These are phyloP conservation scores for Xanthoceras sorbifolium DNA, from an alignment of 345 rosid species.

Conservation along the genomic window DNA sequence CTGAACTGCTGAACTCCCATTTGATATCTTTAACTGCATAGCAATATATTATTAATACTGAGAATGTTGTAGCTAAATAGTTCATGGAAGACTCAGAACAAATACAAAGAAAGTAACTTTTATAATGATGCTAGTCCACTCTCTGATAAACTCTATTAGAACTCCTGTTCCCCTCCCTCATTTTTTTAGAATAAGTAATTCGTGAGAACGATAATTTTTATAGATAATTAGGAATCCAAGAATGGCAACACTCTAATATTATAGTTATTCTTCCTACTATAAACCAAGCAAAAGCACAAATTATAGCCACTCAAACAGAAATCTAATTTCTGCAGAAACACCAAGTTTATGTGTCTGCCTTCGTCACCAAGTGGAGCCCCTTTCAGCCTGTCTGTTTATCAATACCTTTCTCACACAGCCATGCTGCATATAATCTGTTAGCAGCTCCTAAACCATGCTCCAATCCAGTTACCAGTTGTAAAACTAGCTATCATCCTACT, in stretches of 20 bases:
- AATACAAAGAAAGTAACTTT: background rate
- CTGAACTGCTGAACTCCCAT: background rate
- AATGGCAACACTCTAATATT: background rate
- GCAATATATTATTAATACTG: background rate
- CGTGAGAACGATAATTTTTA: no score
- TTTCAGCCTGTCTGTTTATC: background rate
- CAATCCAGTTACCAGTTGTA: background rate
- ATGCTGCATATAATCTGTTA: background rate
- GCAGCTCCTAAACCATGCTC: background rate
- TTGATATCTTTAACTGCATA: background rate
- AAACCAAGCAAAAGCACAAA: background rate
- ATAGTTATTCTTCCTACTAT: background rate
- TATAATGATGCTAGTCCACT: background rate
- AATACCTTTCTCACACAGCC: background rate
- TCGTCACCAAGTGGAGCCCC: background rate
- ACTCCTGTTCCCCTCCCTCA: background rate
- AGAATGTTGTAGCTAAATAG: background rate
- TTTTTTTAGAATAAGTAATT: background rate
- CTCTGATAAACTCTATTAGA: background rate
- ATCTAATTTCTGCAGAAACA: background rate
- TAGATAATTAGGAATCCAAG: background rate
- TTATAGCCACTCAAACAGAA: background rate
- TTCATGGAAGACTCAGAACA: background rate
- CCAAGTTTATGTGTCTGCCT: background rate
- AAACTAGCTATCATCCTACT: conserved; percentile 2